Base-by-base conservation (phyloP, 805 yeast genomes). In the Wickerhamomyces rabaulensis region DNA sequence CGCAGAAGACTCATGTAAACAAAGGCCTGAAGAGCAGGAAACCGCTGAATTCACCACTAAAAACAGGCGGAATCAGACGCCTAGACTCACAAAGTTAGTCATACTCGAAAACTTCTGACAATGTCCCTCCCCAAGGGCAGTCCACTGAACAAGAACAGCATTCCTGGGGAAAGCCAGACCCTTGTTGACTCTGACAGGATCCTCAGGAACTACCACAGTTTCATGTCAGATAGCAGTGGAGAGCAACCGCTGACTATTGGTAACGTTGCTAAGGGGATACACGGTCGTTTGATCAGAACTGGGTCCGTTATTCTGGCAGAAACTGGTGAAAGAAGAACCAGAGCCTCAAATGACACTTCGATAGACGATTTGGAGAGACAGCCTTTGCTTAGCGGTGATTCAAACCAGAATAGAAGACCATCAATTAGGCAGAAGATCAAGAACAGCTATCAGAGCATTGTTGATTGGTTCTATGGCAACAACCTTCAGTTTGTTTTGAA, bases 301-400 rank as follows among this genome's bases (percentile, higher is more conserved):
- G 58, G 70, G 33, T 71, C 79, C 0, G 70, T 69, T 23, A 71
- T 75, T n/a, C 45, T 70, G 20, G 73, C 79, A 0, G 69, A 68
- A 21, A 70, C 79, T 0, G 79, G 76, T 1, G 67, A 64, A 47
- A 61, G 67, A 44, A 16, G 54, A 54, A 50, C 52, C 61, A 52
- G 50, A 12, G 48, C 31, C 8, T 31, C 40, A n/a, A 8, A 22
- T n/a, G 49, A 41, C 7, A 33, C 39, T 41, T 33, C 20, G 12
- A 17, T 16, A n/a, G 49, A 48, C 26, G 54, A 50, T 46, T 29
- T 55, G 17, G 51, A 48, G 44, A 47, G 54, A 39, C 52, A 52
- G 25, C 39, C 23, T 7, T 13, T 36, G 16, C 17, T 39, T 15
- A n/a, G 12, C 6, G 15, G 19, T 10, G 7, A 23, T 19, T 9